Percentiles rank a stretch among this genome's conserved stretches.
These are phyloP conservation scores for Volvox carteri DNA, from an alignment of 163 green algal genomes.

Conservation along the genomic window DNA sequence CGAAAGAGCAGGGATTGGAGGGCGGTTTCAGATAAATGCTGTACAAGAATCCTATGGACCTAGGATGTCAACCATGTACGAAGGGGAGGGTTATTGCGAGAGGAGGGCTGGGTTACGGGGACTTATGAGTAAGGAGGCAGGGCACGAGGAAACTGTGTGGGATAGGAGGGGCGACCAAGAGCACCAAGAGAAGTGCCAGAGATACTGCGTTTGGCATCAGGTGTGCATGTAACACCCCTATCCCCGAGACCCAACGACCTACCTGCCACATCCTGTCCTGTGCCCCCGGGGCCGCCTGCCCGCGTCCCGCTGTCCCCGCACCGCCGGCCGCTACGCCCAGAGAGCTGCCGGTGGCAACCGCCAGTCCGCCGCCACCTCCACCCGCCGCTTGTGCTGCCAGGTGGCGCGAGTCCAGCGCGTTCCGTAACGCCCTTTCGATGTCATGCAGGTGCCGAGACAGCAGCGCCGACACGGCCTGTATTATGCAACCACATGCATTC, in stretches of 20 bases:
- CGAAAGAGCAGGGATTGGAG: too few species aligned
- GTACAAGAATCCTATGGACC: too few species aligned
- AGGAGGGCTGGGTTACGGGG: background rate
- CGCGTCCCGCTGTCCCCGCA: background rate
- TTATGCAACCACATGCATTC: too few species aligned
- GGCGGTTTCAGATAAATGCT: too few species aligned
- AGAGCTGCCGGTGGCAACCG: background rate
- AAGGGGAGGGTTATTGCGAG: too few species aligned
- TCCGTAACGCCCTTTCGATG: constrained; percentile 64
- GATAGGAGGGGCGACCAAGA: too few species aligned
- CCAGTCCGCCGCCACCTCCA: background rate
- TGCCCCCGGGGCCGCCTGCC: constrained; percentile 7
- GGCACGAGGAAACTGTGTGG: too few species aligned
- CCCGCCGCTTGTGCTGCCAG: constrained; percentile 55
- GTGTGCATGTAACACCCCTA: too few species aligned
- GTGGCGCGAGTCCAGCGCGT: constrained; percentile 65
- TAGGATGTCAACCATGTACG: too few species aligned
- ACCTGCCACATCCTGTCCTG: constrained; percentile 67
- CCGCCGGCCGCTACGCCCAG: background rate
- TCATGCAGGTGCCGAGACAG: constrained; percentile 61
- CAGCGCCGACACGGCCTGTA: constrained; percentile 64
- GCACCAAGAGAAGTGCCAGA: too few species aligned
- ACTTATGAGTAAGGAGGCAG: too few species aligned
- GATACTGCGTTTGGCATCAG: too few species aligned
- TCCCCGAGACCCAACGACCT: background rate